These are phyloP conservation scores for Colletotrichum nymphaeae DNA, from an alignment of 2,329 filamentous ascomycete species.

Conservation along the genomic window DNA sequence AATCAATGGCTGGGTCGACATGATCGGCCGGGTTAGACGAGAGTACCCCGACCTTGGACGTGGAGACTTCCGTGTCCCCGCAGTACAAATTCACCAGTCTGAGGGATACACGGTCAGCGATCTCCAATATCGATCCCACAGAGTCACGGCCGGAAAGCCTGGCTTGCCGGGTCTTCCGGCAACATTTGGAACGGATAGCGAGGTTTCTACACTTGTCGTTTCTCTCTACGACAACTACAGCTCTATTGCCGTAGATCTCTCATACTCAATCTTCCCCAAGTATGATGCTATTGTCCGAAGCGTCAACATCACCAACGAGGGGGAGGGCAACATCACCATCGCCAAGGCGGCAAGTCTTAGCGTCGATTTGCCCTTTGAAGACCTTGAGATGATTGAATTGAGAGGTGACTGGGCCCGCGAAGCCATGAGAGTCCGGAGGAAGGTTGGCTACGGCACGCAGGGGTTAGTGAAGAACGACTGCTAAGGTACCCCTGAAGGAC, in stretches of 20 bases:
- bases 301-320: constrained; percentile 70
- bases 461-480: constrained; percentile 50
- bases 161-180: constrained; percentile 65
- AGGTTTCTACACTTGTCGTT: constrained; percentile 70
- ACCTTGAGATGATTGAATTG: constrained; percentile 71
- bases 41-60: constrained; percentile 74
- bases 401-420: constrained; percentile 73
- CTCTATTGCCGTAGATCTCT: constrained; percentile 66
- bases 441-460: constrained; percentile 67
- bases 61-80: constrained; percentile 71
- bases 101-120: constrained; percentile 69
- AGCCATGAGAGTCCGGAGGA: constrained; percentile 63
- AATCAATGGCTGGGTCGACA: constrained; percentile 65
- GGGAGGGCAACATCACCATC: constrained; percentile 62
- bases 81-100: constrained; percentile 69
- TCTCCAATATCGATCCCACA: constrained; percentile 68
- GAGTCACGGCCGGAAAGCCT: constrained; percentile 67
- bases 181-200: constrained; percentile 65
- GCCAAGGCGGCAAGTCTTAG: constrained; percentile 71
- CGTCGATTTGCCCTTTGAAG: constrained; percentile 68
- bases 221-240: constrained; percentile 69
- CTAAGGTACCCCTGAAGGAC: accelerated
- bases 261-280: constrained; percentile 72
- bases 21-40: constrained; percentile 61
- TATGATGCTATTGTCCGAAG: constrained; percentile 72